Conservation (phyloP, 768 basidiomycete genomes). For the Russula abietina region DNA sequence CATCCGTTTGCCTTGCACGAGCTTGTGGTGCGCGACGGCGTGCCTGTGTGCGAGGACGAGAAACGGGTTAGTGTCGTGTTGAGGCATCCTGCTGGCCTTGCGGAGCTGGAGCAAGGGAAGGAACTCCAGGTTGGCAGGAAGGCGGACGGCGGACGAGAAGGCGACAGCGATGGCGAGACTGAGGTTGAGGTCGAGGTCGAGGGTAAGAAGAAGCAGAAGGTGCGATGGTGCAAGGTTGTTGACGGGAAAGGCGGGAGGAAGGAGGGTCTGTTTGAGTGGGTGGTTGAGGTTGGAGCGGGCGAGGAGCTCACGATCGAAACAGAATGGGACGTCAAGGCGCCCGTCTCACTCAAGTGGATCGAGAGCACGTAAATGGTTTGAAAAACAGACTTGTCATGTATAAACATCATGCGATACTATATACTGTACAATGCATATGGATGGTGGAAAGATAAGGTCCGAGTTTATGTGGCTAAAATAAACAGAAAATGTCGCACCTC, state of each 20-base stretch:
- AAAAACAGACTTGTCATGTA: neutral
- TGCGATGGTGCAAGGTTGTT: conserved; percentile 35
- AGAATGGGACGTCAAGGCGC: conserved; percentile 49
- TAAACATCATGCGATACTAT: conserved; percentile 3
- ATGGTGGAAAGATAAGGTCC: neutral
- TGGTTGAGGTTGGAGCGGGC: conserved; percentile 39
- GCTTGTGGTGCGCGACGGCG: conserved; percentile 43
- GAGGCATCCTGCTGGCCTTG: conserved; percentile 42
- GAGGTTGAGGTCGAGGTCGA: neutral
- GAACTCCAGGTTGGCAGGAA: conserved; percentile 29
- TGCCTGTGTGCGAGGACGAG: conserved; percentile 38
- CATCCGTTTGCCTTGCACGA: conserved; percentile 41
- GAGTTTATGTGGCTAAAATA: neutral
- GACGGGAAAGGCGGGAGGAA: conserved; percentile 47
- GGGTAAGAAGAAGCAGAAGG: conserved; percentile 29
- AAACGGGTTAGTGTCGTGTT: conserved; percentile 42
- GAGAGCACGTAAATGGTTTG: conserved; percentile 16
- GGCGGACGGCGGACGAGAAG: neutral
- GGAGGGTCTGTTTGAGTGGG: conserved; percentile 55
- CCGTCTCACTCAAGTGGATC: conserved; percentile 30
- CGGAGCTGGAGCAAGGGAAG: conserved; percentile 39
- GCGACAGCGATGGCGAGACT: neutral
- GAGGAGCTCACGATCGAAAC: conserved; percentile 40
- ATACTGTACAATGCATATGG: conserved; percentile 11
- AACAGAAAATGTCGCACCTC: neutral